Conservation (phyloP, 257 asterid genomes). For the Fraxinus anomala region DNA sequence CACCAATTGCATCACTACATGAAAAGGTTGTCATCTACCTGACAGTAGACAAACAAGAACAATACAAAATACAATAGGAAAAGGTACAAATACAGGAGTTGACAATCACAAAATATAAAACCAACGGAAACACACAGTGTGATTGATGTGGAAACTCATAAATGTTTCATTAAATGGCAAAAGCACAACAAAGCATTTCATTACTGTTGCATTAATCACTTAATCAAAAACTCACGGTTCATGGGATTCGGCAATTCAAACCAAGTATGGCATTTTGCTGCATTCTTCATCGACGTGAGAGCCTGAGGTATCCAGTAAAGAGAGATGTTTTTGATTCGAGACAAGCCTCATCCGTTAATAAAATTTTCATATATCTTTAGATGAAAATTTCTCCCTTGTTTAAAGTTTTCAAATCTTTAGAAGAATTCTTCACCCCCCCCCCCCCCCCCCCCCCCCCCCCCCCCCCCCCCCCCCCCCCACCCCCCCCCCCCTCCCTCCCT, state of each 20-base stretch:
- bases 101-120: background rate
- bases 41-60: conserved; percentile 4
- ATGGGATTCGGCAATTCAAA: too few relatives aligned
- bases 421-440: background rate
- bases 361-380: too few relatives aligned
- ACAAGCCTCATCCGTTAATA: too few relatives aligned
- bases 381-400: background rate
- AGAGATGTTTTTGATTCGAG: too few relatives aligned
- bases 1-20: background rate
- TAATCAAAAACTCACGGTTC: too few relatives aligned
- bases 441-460: too few relatives aligned
- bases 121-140: background rate
- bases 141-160: background rate
- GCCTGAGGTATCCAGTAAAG: too few relatives aligned
- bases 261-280: too few relatives aligned
- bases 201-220: background rate
- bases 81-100: background rate
- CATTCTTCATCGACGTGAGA: too few relatives aligned
- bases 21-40: background rate
- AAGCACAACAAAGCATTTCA: background rate
- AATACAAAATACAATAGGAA: background rate
- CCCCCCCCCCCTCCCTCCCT: background rate
- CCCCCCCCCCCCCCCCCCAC: too few relatives aligned
- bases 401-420: background rate
- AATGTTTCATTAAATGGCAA: background rate